Base-by-base conservation (phyloP, 805 yeast species). In the Yamadazyma endophytica region DNA sequence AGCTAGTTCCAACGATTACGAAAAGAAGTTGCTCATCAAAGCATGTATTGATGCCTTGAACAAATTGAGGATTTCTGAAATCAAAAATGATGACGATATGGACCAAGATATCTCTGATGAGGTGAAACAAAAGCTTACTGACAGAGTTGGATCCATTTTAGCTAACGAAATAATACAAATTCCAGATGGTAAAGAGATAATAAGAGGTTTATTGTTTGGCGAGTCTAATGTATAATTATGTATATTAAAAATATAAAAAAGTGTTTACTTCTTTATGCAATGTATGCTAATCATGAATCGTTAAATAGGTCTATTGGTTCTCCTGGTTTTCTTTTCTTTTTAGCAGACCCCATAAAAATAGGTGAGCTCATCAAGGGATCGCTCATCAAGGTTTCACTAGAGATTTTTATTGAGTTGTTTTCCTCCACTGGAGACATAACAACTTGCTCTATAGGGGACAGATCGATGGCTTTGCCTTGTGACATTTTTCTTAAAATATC, bases 121-220 rank as follows among this genome's bases (percentile, higher is more conserved):
- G 6, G 37, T 48, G 3, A 49, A 53, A 29, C 49, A 47, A 2
- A 79, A 72, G 45, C 54, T 85, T 28, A 59, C 46, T 5, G 71
- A 68, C 3, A 73, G 83, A 47, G 64, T 85, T 12, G 96, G 95
- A 27, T 66, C 61, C 11, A 57, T 68, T 0, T 58, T 87, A 32
- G 67, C 83, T 2, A 58, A 67, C 5, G 60, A 57, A 17, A 63
- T 86, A 3, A 42, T 68, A 12, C 61, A 66, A 22, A 69, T 73
- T 36, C 54, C 58, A 4, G 66, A 73, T 49, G 75, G 77, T 2
- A 63, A 58, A 37, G 69, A 61, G 25, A 63, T 83, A 9, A 68
- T 69, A 17, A 64, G 74, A 38, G 88, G 88, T 5, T 70, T 85
- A 8, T 83, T 82, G 52, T 80, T 83, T 50, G 95, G 90, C 6